Base-by-base conservation (phyloP, 106 monocot genomes). In the Allium sativum region DNA sequence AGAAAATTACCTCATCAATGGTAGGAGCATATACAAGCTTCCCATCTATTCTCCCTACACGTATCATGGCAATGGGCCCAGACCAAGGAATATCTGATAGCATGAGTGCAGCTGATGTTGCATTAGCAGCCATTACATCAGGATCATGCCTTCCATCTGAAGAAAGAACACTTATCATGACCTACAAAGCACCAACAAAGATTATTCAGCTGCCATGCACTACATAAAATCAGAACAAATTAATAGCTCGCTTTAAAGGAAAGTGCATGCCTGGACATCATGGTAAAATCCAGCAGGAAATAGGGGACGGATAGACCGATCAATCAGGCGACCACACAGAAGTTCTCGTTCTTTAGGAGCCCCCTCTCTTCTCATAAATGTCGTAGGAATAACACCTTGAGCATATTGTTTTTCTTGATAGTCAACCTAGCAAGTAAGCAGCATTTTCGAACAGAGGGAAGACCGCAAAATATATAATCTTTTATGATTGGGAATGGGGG, bases 351-450 rank as follows among this genome's bases (percentile, higher is more conserved):
- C 96, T 74, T 84, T 91, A 7, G 91, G 96, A 62, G 96, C 90
- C 51, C 96, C 96, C 48, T 96, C 96, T 65, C 91, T 84, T 63
- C 96, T 65, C 87, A 87, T 96, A 68, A 84, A 96, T 12, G 96
- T 91, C 5, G 91, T 84, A 5, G 96, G 95, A 72, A 95, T 96
- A 14, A 85, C 67, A 53, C 96, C 91, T 65, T 84, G 86, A 41
- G 91, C 96, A 82, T 66, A 91, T 78, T 81, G 81, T n/a, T 96
- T 96, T 74, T 96, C 96, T 80, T 91, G 91, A 68, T 96, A 96
- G 62, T 96, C 90, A 69, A 96, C 96, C 96, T 96, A 72, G 62
- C 8, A 65, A 52, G 31, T 31, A 31, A 31, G 31, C 31, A 31
- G 5, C 31, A 31, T 31, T 2, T 31, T 31, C 31, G 31, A 31